Evolutionary conservation across 768 basidiomycete species (phyloP).

Genomic region (Lactarius tabidus): DNA sequence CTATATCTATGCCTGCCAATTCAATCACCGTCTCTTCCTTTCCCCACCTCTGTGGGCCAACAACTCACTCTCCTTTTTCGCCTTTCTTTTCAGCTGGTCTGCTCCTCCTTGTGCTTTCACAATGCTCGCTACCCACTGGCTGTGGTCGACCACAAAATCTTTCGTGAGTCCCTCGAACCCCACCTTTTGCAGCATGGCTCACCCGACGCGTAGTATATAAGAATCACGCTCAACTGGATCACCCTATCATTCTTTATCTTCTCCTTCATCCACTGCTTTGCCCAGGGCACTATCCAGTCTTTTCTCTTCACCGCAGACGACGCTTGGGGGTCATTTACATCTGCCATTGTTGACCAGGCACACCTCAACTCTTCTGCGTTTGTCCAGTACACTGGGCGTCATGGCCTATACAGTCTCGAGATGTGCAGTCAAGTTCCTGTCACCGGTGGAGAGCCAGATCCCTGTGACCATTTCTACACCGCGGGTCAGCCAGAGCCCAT

Average conservation of each 20-base stretch:
- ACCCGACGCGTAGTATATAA: constrained; percentile 27
- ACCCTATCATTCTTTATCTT: constrained; percentile 47
- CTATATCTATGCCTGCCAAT: not conserved
- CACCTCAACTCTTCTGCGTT: constrained; percentile 37
- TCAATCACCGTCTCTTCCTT: not conserved
- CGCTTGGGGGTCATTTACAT: constrained; percentile 37
- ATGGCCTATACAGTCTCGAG: constrained; percentile 32
- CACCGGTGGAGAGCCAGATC: constrained; percentile 16
- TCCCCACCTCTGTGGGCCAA: not conserved
- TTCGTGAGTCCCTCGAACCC: constrained; percentile 4
- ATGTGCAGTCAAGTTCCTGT: constrained; percentile 48
- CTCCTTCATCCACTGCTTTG: constrained; percentile 47
- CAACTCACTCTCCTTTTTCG: not conserved
- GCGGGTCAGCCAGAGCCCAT: constrained; percentile 34
- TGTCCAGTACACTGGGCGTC: constrained; percentile 29
- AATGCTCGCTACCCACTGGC: not conserved
- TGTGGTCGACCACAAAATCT: constrained; percentile 3
- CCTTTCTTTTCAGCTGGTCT: constrained; percentile 16
- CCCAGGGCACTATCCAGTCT: constrained; percentile 50
- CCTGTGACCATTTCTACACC: constrained; percentile 25
- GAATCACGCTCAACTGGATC: constrained; percentile 32
- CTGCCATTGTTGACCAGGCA: constrained; percentile 37
- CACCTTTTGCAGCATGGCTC: not conserved
- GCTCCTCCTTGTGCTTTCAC: not conserved
- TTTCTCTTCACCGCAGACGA: constrained; percentile 45